phyloP scores from a whole-genome alignment of 116 monocot species.

The Phalaenopsis hybrid region DNA sequence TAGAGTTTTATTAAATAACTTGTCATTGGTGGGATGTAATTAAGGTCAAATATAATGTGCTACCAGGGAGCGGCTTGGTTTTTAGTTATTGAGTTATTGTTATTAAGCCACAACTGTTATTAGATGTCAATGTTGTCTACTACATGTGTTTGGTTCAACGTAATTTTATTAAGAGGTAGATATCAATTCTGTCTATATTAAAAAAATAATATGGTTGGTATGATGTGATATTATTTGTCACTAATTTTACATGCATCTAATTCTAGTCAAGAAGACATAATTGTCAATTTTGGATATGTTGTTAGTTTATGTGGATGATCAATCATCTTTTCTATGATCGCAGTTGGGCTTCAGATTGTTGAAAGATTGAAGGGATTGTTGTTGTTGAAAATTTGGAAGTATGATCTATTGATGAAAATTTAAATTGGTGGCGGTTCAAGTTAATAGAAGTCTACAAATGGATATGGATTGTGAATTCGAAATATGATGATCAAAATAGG shows the following conservation, averaged over 20 bases:
- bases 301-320: not conserved
- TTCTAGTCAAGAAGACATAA: too few species aligned
- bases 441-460: not conserved
- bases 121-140: not conserved
- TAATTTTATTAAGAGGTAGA: too few species aligned
- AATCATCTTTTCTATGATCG: not conserved
- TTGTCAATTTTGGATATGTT: too few species aligned
- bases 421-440: not conserved
- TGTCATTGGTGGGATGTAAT: not conserved
- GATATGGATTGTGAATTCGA: not conserved
- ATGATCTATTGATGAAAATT: not conserved
- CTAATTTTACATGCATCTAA: too few species aligned
- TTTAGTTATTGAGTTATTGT: not conserved
- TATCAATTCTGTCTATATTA: too few species aligned
- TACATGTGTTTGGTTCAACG: too few species aligned
- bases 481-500: not conserved
- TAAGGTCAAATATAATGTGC: not conserved
- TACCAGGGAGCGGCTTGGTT: not conserved
- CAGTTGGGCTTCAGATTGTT: not conserved
- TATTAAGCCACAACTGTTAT: not conserved
- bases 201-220: too few species aligned
- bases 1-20: not conserved
- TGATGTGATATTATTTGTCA: too few species aligned
- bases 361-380: not conserved
- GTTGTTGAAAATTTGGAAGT: not conserved